Percentiles rank a stretch among this genome's conserved stretches.
These are phyloP conservation scores for Hypoxylon perforatum DNA, from an alignment of 495 filamentous ascomycete species.

Conservation along the genomic window DNA sequence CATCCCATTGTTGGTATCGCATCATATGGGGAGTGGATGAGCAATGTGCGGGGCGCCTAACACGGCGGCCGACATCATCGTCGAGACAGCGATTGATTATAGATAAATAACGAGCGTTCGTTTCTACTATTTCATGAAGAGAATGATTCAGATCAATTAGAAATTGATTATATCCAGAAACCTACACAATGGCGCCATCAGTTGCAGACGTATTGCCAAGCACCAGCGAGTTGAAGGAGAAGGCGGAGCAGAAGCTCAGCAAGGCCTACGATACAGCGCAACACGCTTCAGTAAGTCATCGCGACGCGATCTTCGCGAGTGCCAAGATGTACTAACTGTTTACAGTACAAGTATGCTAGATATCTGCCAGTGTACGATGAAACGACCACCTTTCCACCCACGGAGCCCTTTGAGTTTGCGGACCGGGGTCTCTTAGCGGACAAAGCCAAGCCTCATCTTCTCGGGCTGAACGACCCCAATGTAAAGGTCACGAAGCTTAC, in stretches of 20 bases:
- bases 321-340: slow-evolving; percentile 5
- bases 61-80: slow-evolving; percentile 18
- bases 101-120: slow-evolving; percentile 26
- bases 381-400: slow-evolving; percentile 66
- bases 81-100: slow-evolving; percentile 3
- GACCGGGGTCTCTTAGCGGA: slow-evolving; percentile 69
- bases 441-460: slow-evolving; percentile 67
- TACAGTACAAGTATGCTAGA: slow-evolving; percentile 65
- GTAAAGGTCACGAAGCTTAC: slow-evolving; percentile 68
- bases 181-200: slow-evolving; percentile 44
- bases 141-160: slow-evolving; percentile 9
- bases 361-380: slow-evolving; percentile 75
- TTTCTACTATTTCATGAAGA: not conserved
- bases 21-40: slow-evolving; percentile 35
- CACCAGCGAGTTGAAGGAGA: slow-evolving; percentile 36
- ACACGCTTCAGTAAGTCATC: slow-evolving; percentile 38
- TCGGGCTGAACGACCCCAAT: slow-evolving; percentile 51
- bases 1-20: slow-evolving; percentile 27
- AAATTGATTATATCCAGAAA: slow-evolving; percentile 4
- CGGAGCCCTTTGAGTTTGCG: slow-evolving; percentile 67
- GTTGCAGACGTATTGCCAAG: slow-evolving; percentile 44
- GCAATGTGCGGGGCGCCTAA: slow-evolving; percentile 33
- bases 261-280: slow-evolving; percentile 41
- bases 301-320: not conserved
- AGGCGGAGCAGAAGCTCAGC: slow-evolving; percentile 43